phyloP scores from a whole-genome alignment of 768 basidiomycete species.

The Scleroderma citrinum region DNA sequence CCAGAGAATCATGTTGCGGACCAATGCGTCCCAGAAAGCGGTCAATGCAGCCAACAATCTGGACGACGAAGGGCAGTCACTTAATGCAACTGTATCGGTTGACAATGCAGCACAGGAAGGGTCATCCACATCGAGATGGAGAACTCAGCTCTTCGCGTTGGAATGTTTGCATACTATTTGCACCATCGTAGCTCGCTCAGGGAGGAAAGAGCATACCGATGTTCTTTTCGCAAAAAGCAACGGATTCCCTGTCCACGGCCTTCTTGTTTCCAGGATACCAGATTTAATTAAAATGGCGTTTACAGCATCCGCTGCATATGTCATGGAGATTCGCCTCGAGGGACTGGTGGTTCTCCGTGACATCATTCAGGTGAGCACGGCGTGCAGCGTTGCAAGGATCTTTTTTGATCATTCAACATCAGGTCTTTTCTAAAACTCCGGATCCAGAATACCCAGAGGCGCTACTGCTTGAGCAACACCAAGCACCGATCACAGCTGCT shows the following conservation, averaged over 20 bases:
- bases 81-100: constrained; percentile 53
- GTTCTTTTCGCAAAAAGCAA: constrained; percentile 58
- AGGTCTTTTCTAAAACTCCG: constrained; percentile 83
- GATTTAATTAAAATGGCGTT: constrained; percentile 98
- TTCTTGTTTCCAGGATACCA: constrained; percentile 80
- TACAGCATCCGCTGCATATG: constrained; percentile 93
- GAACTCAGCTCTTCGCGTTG: constrained; percentile 93
- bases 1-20: constrained; percentile 93
- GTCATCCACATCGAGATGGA: constrained; percentile 74
- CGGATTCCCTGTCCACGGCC: constrained; percentile 50
- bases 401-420: constrained; percentile 4
- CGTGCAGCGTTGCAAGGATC: neutral
- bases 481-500: constrained; percentile 96
- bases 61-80: constrained; percentile 93
- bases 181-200: constrained; percentile 61
- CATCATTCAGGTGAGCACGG: constrained; percentile 73
- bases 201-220: constrained; percentile 80
- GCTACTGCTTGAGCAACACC: constrained; percentile 90
- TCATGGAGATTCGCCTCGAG: constrained; percentile 90
- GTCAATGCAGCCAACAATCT: constrained; percentile 53
- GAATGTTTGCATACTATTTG: constrained; percentile 91
- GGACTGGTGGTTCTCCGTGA: constrained; percentile 86
- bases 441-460: constrained; percentile 93
- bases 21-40: constrained; percentile 77
- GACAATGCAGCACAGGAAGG: constrained; percentile 26